These are phyloP conservation scores for Dothistroma pini DNA, from an alignment of 2,329 filamentous ascomycete genomes.

Conservation along the genomic window DNA sequence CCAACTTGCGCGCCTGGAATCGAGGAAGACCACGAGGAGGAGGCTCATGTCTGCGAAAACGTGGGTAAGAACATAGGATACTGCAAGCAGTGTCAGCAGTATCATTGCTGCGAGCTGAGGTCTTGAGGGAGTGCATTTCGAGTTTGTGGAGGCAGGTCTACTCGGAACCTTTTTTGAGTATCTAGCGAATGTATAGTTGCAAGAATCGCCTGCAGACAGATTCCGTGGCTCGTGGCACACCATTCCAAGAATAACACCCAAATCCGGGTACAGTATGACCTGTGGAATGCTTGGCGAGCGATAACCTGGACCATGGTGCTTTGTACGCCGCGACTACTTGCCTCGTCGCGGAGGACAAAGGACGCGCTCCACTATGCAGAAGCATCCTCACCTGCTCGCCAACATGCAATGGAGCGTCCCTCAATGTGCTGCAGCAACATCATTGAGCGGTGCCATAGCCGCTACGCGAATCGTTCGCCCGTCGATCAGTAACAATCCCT, in stretches of 20 bases:
- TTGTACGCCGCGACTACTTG: conserved; percentile 19
- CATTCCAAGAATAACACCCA: background rate
- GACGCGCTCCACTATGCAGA: background rate
- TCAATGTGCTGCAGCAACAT: background rate
- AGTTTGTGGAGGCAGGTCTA: background rate
- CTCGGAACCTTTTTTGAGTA: background rate
- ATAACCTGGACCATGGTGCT: conserved; percentile 3
- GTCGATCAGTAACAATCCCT: background rate
- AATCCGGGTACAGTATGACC: background rate
- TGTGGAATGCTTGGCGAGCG: conserved; percentile 21
- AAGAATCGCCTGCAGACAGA: background rate
- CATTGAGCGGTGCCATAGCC: background rate
- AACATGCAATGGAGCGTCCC: background rate
- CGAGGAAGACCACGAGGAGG: background rate
- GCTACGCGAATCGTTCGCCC: background rate
- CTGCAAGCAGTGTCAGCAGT: conserved; percentile 10
- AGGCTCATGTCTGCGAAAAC: background rate
- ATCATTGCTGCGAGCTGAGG: conserved; percentile 11
- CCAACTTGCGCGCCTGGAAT: background rate
- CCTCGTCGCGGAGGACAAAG: conserved; percentile 11
- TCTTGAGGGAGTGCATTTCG: background rate
- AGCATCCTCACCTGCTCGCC: background rate
- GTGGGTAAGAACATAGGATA: background rate
- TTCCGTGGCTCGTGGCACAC: background rate
- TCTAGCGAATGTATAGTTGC: background rate